Conservation (phyloP, 371 early-diverging fungal genomes). For the Mucor sp. region DNA sequence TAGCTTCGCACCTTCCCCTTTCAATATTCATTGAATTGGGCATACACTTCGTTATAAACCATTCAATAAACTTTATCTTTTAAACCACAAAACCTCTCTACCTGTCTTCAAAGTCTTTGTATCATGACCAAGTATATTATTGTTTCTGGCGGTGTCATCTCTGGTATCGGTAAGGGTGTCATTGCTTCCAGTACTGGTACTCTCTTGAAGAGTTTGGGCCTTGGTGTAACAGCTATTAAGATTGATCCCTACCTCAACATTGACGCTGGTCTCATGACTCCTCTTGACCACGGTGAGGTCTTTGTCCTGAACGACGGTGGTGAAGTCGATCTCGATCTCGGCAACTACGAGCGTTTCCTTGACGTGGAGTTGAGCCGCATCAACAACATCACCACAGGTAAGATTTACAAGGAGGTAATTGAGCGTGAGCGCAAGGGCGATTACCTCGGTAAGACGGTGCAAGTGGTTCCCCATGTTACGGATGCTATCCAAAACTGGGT, state of each 20-base stretch:
- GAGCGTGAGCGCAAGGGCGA: conserved; percentile 92
- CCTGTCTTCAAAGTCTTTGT: neutral
- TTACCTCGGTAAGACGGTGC: conserved; percentile 99
- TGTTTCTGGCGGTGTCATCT: conserved; percentile 98
- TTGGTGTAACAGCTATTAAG: conserved; percentile 98
- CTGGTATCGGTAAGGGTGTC: conserved; percentile 99
- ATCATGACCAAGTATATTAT: conserved; percentile 91
- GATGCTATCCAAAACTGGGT: conserved; percentile 98
- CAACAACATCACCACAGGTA: conserved; percentile 99
- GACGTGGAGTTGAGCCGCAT: conserved; percentile 91
- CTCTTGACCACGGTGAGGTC: conserved; percentile 99
- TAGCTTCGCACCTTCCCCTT: conserved; percentile 22
- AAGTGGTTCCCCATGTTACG: conserved; percentile 98
- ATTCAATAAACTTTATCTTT: conserved; percentile 15
- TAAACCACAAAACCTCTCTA: neutral
- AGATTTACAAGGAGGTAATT: conserved; percentile 96
- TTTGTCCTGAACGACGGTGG: conserved; percentile 99
- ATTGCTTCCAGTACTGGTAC: conserved; percentile 98
- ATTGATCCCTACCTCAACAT: conserved; percentile 99
- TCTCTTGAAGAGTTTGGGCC: conserved; percentile 93
- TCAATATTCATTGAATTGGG: conserved; percentile 30
- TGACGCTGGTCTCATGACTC: conserved; percentile 97
- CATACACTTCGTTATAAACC: conserved; percentile 14
- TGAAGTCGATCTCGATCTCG: conserved; percentile 99
- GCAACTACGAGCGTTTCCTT: conserved; percentile 99